Evolutionary conservation across 495 filamentous ascomycete genomes (phyloP), one percentile per base, ranked within the genome.

Genomic region (Aspergillus wentii): DNA sequence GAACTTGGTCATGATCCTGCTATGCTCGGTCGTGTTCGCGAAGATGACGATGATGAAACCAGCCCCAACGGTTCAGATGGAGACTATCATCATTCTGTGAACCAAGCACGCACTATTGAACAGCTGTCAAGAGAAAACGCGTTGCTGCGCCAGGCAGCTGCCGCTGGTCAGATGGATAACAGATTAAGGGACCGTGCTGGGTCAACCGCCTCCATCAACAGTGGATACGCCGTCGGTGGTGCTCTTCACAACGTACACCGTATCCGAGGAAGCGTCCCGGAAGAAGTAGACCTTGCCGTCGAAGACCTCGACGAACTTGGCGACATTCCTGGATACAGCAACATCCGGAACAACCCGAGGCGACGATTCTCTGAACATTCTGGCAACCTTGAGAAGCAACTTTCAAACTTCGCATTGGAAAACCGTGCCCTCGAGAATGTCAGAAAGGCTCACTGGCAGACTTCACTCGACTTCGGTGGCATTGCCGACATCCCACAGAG

Each of bases 381-480:
- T 3, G 63, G 59, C 27, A 69, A 66, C 35, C 51, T 70, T 1
- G 76, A 75, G 18, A 59, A 70, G 18, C 77, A 74, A 35, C 69
- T 78, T 37, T 54, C 75, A 3, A 65, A 76, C 1, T 76, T 79
- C 44, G 50, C 61, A 21, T 48, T 80, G 17, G 87, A 92, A 48
- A 85, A 85, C 44, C 75, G 84, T 43, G 83, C 82, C 30, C 56
- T 89, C 9, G 86, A 88, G 28, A 86, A 78, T 57, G 72, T 88
- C 30, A 85, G 85, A 57, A 89, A 85, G 54, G 82, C 79, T 11
- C 80, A 85, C 43, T 98, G 92, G 92, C 84, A 92, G 53, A 94
- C 81, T 31, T 85, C 85, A 5, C 79, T 88, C 15, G 85, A 85
- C 0, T 95, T 94, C 53, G 81, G 79, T 17, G 76, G 82, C 14